phyloP scores from a whole-genome alignment of 169 alveolate genomes.

The Plasmodium inui region DNA sequence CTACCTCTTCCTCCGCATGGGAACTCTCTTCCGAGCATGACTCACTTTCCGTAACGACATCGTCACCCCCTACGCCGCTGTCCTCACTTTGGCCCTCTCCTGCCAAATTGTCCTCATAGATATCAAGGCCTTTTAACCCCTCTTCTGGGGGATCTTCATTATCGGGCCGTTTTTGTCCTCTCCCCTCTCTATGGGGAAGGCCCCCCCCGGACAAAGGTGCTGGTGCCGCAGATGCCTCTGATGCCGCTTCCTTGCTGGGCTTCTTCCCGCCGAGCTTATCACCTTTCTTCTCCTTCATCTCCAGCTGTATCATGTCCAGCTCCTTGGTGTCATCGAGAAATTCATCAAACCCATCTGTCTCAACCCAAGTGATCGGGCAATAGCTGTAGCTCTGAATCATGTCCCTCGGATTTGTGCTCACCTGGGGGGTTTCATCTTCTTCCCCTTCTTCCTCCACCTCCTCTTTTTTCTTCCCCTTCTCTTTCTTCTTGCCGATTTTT shows the following conservation, averaged over 20 bases:
- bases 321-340: constrained; percentile 62
- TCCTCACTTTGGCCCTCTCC: neutral
- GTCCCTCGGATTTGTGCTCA: neutral
- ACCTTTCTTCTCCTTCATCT: constrained; percentile 18
- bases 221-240: neutral
- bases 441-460: neutral
- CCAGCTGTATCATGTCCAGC: constrained; percentile 38
- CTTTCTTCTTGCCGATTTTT: neutral
- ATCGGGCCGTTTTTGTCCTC: neutral
- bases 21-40: neutral
- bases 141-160: neutral
- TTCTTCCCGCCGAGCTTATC: neutral
- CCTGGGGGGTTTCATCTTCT: neutral
- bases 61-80: neutral
- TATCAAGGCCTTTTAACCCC: neutral
- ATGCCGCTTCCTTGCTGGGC: neutral
- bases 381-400: constrained; percentile 21
- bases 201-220: neutral
- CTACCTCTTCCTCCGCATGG: neutral
- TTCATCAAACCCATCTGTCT: constrained; percentile 70
- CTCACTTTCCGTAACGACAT: neutral
- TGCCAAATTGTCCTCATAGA: neutral
- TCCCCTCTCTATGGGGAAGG: neutral
- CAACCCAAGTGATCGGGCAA: constrained; percentile 56
- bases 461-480: neutral